phyloP scores from a whole-genome alignment of 805 yeast species.

The Ascoidea rubescens region DNA sequence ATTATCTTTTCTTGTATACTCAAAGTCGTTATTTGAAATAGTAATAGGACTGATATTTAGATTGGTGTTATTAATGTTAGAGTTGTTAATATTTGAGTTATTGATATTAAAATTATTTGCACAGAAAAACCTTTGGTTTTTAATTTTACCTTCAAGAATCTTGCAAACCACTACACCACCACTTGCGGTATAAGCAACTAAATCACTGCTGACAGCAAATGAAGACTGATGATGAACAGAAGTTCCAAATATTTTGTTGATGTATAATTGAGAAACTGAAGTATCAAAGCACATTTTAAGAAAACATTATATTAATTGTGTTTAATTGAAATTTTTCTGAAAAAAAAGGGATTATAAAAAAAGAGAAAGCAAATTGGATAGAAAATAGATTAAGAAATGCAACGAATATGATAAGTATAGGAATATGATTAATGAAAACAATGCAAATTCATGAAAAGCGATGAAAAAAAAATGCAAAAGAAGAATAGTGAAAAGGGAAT shows the following conservation, averaged over 20 bases:
- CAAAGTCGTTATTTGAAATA: neutral
- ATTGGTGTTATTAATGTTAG: too few relatives aligned
- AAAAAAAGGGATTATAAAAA: too few relatives aligned
- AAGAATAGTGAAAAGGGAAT: too few relatives aligned
- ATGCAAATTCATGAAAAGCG: too few relatives aligned
- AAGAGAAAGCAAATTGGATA: too few relatives aligned
- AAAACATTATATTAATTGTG: too few relatives aligned
- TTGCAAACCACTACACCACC: slow-evolving; percentile 3
- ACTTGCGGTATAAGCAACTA: slow-evolving; percentile 1
- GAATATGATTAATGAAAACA: too few relatives aligned
- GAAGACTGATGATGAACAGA: neutral
- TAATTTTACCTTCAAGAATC: neutral
- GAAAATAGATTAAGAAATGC: too few relatives aligned
- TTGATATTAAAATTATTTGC: neutral
- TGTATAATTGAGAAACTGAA: slow-evolving; percentile 8
- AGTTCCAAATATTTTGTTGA: slow-evolving; percentile 3
- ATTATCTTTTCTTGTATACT: neutral
- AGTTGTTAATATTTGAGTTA: neutral
- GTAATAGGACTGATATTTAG: neutral
- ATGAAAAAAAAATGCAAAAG: too few relatives aligned
- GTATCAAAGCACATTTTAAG: slow-evolving; percentile 2
- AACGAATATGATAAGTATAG: too few relatives aligned
- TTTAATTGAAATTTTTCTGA: too few relatives aligned
- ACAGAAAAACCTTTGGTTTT: slow-evolving; percentile 2
- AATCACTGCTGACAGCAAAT: neutral